A percentile compares a stretch with the other conserved stretches of the same genome.
These are phyloP conservation scores for Xylaria nigripes DNA, from an alignment of 495 filamentous ascomycete genomes.

Conservation along the genomic window DNA sequence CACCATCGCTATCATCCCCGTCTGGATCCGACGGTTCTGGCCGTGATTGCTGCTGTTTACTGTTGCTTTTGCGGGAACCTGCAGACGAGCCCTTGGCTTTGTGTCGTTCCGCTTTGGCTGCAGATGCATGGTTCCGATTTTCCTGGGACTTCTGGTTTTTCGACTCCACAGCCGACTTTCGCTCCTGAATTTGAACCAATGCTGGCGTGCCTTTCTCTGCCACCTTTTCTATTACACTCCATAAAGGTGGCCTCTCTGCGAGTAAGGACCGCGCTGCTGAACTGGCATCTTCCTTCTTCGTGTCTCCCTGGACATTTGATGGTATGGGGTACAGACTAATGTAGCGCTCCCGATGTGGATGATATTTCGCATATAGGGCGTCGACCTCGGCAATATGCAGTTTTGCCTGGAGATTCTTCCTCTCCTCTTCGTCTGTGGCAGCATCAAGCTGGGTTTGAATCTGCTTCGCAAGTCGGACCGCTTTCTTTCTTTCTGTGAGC, in stretches of 20 bases:
- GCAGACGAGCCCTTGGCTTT: constrained; percentile 10
- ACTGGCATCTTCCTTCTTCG: constrained; percentile 24
- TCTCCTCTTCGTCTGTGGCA: constrained; percentile 40
- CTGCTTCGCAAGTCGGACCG: constrained; percentile 58
- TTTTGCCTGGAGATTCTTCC: constrained; percentile 42
- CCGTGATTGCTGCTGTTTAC: constrained; percentile 1
- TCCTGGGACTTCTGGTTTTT: constrained; percentile 1
- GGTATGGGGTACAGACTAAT: constrained; percentile 61
- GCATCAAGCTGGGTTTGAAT: constrained; percentile 48
- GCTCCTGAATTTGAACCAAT: constrained; percentile 18
- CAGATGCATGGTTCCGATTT: constrained; percentile 5
- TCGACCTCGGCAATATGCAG: constrained; percentile 70
- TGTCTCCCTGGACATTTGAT: constrained; percentile 4
- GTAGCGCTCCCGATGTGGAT: constrained; percentile 72
- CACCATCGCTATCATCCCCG: constrained; percentile 22
- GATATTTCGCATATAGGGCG: constrained; percentile 78
- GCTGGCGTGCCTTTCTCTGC: constrained; percentile 48
- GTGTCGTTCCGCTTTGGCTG: background rate
- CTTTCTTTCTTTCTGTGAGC: constrained; percentile 74
- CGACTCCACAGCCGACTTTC: constrained; percentile 10
- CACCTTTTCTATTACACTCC: constrained; percentile 58
- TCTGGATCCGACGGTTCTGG: constrained; percentile 1
- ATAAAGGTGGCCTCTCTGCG: constrained; percentile 50
- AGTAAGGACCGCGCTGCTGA: constrained; percentile 31
- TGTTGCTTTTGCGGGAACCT: constrained; percentile 2